Conservation (phyloP, 2,329 filamentous ascomycete genomes). For the Neonectria faginata region DNA sequence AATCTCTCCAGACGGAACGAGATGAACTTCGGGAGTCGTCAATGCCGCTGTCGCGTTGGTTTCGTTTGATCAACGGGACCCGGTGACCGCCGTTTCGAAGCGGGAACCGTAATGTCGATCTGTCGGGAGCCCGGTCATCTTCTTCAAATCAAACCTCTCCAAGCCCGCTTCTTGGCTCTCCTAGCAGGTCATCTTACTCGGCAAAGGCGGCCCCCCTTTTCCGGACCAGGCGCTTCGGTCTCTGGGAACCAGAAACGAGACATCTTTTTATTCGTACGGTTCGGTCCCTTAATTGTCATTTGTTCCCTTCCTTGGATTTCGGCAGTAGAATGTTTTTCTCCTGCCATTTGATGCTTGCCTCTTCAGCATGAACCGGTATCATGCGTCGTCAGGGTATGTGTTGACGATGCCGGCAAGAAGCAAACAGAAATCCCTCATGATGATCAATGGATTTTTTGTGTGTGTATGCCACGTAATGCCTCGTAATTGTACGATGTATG, state of each 20-base stretch:
- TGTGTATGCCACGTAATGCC: not conserved
- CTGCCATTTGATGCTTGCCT: not conserved
- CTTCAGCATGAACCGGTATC: not conserved
- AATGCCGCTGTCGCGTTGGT: conserved; percentile 9
- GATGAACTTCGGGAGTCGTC: conserved; percentile 7
- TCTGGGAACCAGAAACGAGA: conserved; percentile 10
- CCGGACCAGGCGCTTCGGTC: conserved; percentile 29
- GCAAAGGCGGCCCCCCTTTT: conserved; percentile 29
- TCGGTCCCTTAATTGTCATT: not conserved
- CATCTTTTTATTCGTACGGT: not conserved
- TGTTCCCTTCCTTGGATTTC: not conserved
- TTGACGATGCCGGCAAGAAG: not conserved
- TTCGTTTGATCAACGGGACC: conserved; percentile 24
- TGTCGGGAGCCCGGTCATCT: conserved; percentile 30
- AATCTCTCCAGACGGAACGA: not conserved
- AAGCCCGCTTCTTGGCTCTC: conserved; percentile 35
- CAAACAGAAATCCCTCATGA: not conserved
- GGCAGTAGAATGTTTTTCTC: not conserved
- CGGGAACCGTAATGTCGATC: conserved; percentile 40
- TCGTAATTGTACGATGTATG: not conserved
- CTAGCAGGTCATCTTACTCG: conserved; percentile 26
- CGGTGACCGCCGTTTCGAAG: conserved; percentile 25
- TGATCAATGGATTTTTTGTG: not conserved
- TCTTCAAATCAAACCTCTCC: conserved; percentile 37
- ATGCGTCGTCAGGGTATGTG: not conserved